Evolutionary conservation across 2,329 filamentous ascomycete species (phyloP), one percentile per base, ranked within the genome.

Genomic region (Ophiostoma novo-ulmi): DNA sequence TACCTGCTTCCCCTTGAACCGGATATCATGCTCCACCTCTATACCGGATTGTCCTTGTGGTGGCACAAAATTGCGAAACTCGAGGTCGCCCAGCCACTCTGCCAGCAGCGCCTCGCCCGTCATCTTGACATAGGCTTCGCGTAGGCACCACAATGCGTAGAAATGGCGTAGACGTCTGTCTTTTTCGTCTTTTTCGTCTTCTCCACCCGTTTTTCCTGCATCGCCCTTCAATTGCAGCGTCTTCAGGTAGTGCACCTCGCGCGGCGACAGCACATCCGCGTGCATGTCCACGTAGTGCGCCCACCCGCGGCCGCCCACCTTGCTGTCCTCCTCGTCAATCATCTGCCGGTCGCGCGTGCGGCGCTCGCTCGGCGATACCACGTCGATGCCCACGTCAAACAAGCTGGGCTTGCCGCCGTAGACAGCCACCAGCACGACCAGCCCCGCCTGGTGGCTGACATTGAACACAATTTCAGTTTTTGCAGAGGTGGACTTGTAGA

Each of bases 51-150:
- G 71, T 7, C 22, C 73, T 64, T 75, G 77, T 20, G 78, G 88
- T 67, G 88, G 85, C 68, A 82, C 81, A 69, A 92, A 90, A 67
- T 83, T 80, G 71, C 83, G 81, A 76, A 94, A 92, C 75, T 93
- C 89, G 10, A 94, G 80, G 68, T 90, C 85, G 68, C 81, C 81
- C 67, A 94, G 82, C 91, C 91, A 94, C 4, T 83, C 82, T 0
- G 91, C 91, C 10, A 93, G 82, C 71, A 94, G 82, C 0, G 90
- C 91, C 75, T 94, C 90, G 36, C 91, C 91, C 39, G 90, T 91
- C 81, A 94, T 88, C 85, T 94, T 94, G 79, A 94, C 88, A 77
- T 92, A 94, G 0, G 91, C 89, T 80, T 94, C 91, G 75, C 92
- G 88, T 78, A 92, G 84, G 78, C 89, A 92, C 89, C 91, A 94